Conservation (phyloP, 805 yeast genomes). For the Sungouiella thailandica region DNA sequence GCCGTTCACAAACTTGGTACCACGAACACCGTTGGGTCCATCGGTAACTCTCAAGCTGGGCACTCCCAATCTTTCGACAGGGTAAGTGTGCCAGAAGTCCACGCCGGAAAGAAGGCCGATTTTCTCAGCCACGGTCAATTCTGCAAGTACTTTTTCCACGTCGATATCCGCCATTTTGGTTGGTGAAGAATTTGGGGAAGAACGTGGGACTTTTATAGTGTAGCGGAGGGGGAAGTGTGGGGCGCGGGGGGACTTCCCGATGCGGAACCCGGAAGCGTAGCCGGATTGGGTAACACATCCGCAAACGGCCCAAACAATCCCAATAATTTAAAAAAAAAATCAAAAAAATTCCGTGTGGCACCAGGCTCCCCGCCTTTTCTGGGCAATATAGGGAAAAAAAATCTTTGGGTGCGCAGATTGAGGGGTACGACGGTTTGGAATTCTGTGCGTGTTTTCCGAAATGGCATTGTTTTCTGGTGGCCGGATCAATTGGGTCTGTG, state of each 20-base stretch:
- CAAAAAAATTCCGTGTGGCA: no score
- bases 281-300: constrained; percentile 3
- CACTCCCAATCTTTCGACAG: constrained; percentile 34
- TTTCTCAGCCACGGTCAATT: constrained; percentile 24
- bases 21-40: constrained; percentile 32
- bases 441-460: no score
- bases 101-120: constrained; percentile 33
- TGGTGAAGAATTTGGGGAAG: background rate
- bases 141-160: constrained; percentile 19
- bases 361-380: no score
- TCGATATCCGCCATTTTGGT: constrained; percentile 15
- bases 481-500: no score
- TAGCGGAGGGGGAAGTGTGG: background rate
- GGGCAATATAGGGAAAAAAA: no score
- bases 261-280: constrained; percentile 2
- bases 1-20: constrained; percentile 24
- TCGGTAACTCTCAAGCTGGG: constrained; percentile 42
- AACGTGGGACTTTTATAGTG: background rate
- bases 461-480: no score
- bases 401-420: no score
- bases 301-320: background rate
- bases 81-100: constrained; percentile 49
- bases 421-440: no score
- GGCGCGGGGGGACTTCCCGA: constrained; percentile 1
- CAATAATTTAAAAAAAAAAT: no score